phyloP scores from a whole-genome alignment of 257 asterid species.

The Nicotiana benthamiana region DNA sequence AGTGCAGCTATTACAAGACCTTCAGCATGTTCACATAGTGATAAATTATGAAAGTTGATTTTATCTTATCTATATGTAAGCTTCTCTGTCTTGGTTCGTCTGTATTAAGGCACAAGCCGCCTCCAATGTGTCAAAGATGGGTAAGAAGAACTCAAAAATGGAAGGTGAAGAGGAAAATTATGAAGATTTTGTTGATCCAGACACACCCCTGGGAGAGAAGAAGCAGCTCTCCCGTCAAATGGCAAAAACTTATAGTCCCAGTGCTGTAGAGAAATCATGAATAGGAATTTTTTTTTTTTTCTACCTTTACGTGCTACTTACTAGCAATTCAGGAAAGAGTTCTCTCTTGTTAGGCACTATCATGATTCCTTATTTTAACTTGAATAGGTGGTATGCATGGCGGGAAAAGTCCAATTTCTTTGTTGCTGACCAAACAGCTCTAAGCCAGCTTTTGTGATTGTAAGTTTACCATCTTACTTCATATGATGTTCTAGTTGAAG shows the following conservation, averaged over 20 bases:
- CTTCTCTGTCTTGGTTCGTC: too few species aligned
- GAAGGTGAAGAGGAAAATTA: constrained; percentile 60
- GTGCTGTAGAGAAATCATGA: constrained; percentile 70
- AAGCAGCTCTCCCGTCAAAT: constrained; percentile 61
- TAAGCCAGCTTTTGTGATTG: constrained; percentile 68
- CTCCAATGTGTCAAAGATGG: constrained; percentile 41
- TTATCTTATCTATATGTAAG: too few species aligned
- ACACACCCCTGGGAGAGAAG: constrained; percentile 63
- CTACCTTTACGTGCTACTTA: neutral
- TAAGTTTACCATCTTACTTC: constrained; percentile 31
- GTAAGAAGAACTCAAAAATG: constrained; percentile 51
- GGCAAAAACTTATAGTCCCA: constrained; percentile 73
- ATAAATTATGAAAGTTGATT: too few species aligned
- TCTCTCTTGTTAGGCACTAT: too few species aligned
- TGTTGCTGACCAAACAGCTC: constrained; percentile 69
- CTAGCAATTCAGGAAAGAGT: neutral
- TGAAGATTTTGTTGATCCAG: constrained; percentile 75
- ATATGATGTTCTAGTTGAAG: too few species aligned
- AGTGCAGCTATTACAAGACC: too few species aligned
- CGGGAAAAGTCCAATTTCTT: constrained; percentile 84
- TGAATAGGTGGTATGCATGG: constrained; percentile 85
- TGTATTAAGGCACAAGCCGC: constrained; percentile 48
- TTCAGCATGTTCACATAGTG: too few species aligned
- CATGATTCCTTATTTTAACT: too few species aligned
- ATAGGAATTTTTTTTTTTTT: constrained; percentile 1